phyloP scores from a whole-genome alignment of 75 land plant species.

The Adiantum capillusveneris region DNA sequence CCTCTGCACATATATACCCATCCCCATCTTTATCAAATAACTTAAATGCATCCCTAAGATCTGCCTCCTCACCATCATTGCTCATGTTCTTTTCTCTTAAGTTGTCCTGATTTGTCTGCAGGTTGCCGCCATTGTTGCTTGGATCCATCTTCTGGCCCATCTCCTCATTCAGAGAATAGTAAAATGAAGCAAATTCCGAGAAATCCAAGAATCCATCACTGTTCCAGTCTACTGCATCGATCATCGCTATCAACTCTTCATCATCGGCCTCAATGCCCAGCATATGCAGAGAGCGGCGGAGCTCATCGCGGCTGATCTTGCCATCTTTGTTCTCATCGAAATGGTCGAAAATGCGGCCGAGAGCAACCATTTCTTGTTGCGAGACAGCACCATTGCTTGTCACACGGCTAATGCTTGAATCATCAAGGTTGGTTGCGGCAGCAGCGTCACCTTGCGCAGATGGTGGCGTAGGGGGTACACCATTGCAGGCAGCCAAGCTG shows the following conservation, averaged over 20 bases:
- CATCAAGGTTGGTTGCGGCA: not conserved
- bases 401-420: not conserved
- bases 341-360: constrained; percentile 41
- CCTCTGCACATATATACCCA: constrained; percentile 66
- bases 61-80: constrained; percentile 19
- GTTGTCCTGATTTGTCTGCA: not conserved
- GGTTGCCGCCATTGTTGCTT: constrained; percentile 7
- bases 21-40: constrained; percentile 62
- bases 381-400: not conserved
- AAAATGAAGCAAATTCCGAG: constrained; percentile 29
- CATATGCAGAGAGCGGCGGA: constrained; percentile 35
- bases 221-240: constrained; percentile 42
- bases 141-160: not conserved
- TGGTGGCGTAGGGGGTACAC: not conserved
- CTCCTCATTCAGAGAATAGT: not conserved
- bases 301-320: constrained; percentile 47
- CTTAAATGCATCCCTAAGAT: constrained; percentile 51
- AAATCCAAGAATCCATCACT: constrained; percentile 56
- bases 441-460: too few relatives aligned
- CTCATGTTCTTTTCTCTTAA: not conserved
- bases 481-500: not conserved
- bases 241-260: constrained; percentile 42
- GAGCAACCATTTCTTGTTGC: constrained; percentile 13
- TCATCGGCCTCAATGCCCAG: constrained; percentile 34
- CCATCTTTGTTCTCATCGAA: constrained; percentile 72